These are phyloP conservation scores for Citrus unshiu DNA, from an alignment of 345 rosid species.

Conservation along the genomic window DNA sequence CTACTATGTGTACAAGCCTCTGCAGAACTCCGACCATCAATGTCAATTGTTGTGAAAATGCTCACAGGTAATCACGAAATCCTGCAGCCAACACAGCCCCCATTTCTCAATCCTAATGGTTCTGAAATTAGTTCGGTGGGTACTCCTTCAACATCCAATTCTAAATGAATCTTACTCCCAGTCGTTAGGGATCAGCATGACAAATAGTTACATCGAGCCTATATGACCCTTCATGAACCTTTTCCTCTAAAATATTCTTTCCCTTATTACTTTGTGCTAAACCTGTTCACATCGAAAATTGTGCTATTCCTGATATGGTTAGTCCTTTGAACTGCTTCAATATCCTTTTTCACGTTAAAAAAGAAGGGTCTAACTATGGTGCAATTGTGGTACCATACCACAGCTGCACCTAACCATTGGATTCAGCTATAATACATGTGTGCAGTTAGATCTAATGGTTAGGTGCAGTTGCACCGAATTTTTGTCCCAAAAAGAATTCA, in stretches of 20 bases:
- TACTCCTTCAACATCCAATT: conserved; percentile 11
- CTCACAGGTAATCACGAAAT: conserved; percentile 43
- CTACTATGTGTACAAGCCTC: conserved; percentile 85
- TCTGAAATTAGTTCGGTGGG: conserved; percentile 21
- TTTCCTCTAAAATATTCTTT: background rate
- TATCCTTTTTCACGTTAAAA: background rate
- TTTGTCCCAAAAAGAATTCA: background rate
- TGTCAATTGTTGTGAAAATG: conserved; percentile 76
- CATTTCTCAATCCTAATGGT: conserved; percentile 47
- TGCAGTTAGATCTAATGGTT: too few relatives aligned
- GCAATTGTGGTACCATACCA: too few relatives aligned
- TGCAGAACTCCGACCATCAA: conserved; percentile 72
- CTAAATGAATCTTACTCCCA: conserved; percentile 36
- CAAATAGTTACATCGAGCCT: conserved; percentile 48
- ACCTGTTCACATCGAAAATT: background rate
- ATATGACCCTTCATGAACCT: background rate
- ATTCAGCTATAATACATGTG: too few relatives aligned
- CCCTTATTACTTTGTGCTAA: background rate
- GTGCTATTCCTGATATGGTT: background rate
- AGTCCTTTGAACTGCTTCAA: background rate
- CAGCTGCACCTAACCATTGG: too few relatives aligned
- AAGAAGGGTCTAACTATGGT: background rate
- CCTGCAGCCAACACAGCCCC: conserved; percentile 72
- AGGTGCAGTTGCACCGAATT: too few relatives aligned
- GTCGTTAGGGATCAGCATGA: conserved; percentile 41